phyloP scores from a whole-genome alignment of 78 protist species.

The Chrysochromulina parva region DNA sequence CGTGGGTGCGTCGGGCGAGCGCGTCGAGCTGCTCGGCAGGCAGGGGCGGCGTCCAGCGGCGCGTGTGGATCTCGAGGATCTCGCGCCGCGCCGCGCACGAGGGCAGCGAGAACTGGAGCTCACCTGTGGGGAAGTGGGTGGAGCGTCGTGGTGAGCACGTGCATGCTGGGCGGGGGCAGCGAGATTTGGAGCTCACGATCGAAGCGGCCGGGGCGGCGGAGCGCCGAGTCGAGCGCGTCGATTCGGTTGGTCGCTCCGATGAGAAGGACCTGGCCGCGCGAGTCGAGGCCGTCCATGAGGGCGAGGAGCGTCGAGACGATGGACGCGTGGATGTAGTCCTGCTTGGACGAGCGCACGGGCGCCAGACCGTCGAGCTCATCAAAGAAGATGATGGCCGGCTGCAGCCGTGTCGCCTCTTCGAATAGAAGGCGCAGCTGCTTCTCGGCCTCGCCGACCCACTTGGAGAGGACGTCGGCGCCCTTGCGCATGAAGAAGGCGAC shows the following conservation, averaged over 20 bases:
- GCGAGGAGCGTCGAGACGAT: constrained; percentile 97
- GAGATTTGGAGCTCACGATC: constrained; percentile 93
- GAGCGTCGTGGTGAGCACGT: too few species aligned
- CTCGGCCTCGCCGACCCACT: constrained; percentile 75
- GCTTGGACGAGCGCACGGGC: constrained; percentile 75
- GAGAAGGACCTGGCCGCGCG: not conserved
- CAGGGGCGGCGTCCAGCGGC: constrained; percentile 67
- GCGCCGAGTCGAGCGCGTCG: constrained; percentile 90
- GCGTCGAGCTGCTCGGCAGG: constrained; percentile 44
- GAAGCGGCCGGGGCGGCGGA: constrained; percentile 95
- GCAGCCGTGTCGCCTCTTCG: constrained; percentile 14
- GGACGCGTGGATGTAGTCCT: not conserved
- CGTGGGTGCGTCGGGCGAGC: constrained; percentile 53
- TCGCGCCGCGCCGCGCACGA: not conserved
- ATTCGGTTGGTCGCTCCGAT: constrained; percentile 75
- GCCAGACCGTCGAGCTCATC: constrained; percentile 97
- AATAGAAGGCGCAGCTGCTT: constrained; percentile 58
- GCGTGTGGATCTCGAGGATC: constrained; percentile 55
- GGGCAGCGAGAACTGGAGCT: too few species aligned
- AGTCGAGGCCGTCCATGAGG: constrained; percentile 97
- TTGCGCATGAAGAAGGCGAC: constrained; percentile 74
- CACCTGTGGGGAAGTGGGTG: too few species aligned
- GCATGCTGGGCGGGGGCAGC: constrained; percentile 49
- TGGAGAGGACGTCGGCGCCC: constrained; percentile 68
- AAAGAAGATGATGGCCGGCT: constrained; percentile 72